phyloP scores from a whole-genome alignment of 768 basidiomycete species.

The Leccinum imitatum region DNA sequence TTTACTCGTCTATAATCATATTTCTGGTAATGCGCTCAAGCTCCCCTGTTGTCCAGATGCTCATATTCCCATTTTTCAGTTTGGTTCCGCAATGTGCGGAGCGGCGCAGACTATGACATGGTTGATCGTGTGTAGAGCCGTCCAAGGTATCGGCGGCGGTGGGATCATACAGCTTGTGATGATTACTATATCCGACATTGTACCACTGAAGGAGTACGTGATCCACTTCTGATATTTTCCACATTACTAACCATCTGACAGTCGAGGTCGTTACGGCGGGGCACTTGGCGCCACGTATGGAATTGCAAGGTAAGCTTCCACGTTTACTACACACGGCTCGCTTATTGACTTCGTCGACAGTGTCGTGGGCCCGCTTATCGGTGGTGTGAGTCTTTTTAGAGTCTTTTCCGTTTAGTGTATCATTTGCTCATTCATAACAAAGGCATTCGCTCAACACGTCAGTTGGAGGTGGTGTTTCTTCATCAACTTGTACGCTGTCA shows the following conservation, averaged over 20 bases:
- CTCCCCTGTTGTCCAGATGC: background rate
- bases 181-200: constrained; percentile 82
- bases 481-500: constrained; percentile 60
- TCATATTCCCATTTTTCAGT: constrained; percentile 34
- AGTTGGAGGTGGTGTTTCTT: constrained; percentile 87
- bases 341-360: constrained; percentile 27
- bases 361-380: constrained; percentile 77
- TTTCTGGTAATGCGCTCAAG: constrained; percentile 57
- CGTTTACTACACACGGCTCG: background rate
- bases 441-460: constrained; percentile 69
- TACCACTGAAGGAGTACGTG: constrained; percentile 71
- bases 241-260: constrained; percentile 31
- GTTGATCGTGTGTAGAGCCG: constrained; percentile 73
- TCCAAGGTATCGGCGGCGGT: constrained; percentile 84
- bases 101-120: constrained; percentile 77
- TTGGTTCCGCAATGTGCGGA: constrained; percentile 80
- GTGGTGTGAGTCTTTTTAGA: constrained; percentile 56
- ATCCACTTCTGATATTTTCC: background rate
- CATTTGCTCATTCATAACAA: constrained; percentile 5
- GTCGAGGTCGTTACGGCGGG: constrained; percentile 79
- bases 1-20: constrained; percentile 61
- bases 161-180: constrained; percentile 76
- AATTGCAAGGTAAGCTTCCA: constrained; percentile 42
- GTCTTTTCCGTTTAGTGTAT: background rate
- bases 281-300: constrained; percentile 80